Conservation (phyloP, 2,329 filamentous ascomycete genomes). For the Aspergillus sergii region DNA sequence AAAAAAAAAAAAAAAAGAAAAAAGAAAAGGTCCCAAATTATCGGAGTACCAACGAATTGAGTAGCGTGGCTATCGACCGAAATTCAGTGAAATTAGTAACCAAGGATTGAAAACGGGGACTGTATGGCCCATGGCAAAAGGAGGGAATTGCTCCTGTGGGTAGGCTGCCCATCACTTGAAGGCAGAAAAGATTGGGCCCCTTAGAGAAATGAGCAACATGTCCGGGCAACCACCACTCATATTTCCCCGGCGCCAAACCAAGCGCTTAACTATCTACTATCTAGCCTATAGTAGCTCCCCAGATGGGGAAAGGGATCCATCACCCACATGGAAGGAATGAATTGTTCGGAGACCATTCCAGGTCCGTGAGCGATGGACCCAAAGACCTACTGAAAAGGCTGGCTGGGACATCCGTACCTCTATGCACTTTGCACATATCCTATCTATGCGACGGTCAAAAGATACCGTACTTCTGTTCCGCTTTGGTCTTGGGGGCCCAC, state of each 20-base stretch:
- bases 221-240: background rate
- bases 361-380: background rate
- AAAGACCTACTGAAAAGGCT: background rate
- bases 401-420: background rate
- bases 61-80: background rate
- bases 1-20: background rate
- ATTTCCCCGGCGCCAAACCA: background rate
- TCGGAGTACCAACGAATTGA: background rate
- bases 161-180: slow-evolving; percentile 3
- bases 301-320: slow-evolving; percentile 2
- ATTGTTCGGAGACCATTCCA: slow-evolving; percentile 1
- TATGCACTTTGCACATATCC: background rate
- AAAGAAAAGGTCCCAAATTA: background rate
- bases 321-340: slow-evolving; percentile 1
- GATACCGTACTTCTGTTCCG: slow-evolving; percentile 1
- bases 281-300: background rate
- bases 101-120: background rate
- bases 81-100: background rate
- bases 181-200: background rate
- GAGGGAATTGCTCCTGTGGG: slow-evolving; percentile 5
- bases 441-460: background rate
- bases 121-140: background rate
- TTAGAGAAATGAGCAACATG: slow-evolving; percentile 4
- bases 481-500: background rate
- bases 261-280: slow-evolving; percentile 2